Evolutionary conservation across 1,284 basidiomycete genomes (phyloP).

Genomic region (Leccinum griseonigrum): DNA sequence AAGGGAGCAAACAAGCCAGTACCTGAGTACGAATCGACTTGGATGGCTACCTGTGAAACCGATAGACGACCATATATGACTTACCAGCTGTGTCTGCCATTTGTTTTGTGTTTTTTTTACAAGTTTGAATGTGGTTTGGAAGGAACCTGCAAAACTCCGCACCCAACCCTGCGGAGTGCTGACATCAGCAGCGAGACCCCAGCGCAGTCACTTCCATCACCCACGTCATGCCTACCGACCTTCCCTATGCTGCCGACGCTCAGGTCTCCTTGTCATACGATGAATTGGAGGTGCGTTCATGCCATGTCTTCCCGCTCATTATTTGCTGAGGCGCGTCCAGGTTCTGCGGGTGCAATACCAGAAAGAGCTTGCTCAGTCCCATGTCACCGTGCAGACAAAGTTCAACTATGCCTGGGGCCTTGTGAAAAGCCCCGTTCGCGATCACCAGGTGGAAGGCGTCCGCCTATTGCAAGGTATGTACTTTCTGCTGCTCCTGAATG

Average conservation of each 20-base stretch:
- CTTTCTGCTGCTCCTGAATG: not conserved
- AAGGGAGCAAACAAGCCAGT: conserved; percentile 28
- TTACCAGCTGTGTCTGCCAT: conserved; percentile 44
- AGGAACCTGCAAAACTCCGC: conserved; percentile 27
- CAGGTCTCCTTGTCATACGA: conserved; percentile 86
- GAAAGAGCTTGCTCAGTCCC: conserved; percentile 80
- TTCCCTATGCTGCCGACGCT: conserved; percentile 97
- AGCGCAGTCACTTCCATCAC: conserved; percentile 14
- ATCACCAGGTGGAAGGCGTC: conserved; percentile 90
- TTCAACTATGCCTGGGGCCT: conserved; percentile 99
- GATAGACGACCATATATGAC: conserved; percentile 14
- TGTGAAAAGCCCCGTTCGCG: conserved; percentile 81
- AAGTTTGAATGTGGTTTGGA: conserved; percentile 23
- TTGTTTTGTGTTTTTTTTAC: conserved; percentile 24
- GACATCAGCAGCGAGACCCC: conserved; percentile 30
- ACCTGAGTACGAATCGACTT: conserved; percentile 34
- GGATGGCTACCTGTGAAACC: conserved; percentile 31
- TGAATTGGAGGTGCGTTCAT: conserved; percentile 72
- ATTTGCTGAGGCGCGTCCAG: conserved; percentile 38
- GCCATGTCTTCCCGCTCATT: not conserved
- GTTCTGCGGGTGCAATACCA: conserved; percentile 86
- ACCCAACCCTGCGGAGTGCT: conserved; percentile 11
- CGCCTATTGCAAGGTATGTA: conserved; percentile 83
- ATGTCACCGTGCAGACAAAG: conserved; percentile 93
- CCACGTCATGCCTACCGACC: conserved; percentile 65